Evolutionary conservation across 257 asterid genomes (phyloP).

Genomic region (Scutellaria galericulata): DNA sequence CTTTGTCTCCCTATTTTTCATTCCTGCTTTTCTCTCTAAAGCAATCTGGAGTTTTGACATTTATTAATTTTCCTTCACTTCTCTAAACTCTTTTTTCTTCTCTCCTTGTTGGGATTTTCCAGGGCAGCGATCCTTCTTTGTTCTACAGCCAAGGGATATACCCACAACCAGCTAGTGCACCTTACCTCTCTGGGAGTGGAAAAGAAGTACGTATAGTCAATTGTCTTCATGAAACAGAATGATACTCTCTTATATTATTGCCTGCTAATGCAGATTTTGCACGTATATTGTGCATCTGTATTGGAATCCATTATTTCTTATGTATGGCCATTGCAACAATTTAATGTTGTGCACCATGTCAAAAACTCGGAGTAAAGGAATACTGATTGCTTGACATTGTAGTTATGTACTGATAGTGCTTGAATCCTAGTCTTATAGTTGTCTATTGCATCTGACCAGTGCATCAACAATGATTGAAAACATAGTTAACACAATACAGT

Average conservation of each 20-base stretch:
- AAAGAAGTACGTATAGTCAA: constrained; percentile 64
- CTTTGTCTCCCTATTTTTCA: constrained; percentile 4
- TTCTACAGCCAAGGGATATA: constrained; percentile 86
- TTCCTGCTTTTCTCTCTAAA: constrained; percentile 17
- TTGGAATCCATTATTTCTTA: background rate
- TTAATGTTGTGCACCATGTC: background rate
- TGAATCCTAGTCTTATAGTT: too few species aligned
- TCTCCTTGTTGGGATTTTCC: constrained; percentile 39
- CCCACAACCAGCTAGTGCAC: constrained; percentile 77
- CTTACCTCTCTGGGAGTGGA: constrained; percentile 72
- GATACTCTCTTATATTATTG: background rate
- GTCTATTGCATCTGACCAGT: background rate
- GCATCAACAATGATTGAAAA: background rate
- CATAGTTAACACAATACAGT: too few species aligned
- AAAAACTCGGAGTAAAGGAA: background rate
- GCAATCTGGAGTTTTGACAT: background rate
- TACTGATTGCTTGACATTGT: constrained; percentile 1
- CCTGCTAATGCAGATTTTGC: background rate
- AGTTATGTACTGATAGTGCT: too few species aligned
- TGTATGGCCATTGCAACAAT: background rate
- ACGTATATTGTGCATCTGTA: background rate
- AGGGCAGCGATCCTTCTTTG: constrained; percentile 74
- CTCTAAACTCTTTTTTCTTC: constrained; percentile 18
- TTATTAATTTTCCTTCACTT: constrained; percentile 18
- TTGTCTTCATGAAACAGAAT: constrained; percentile 6